Evolutionary conservation across 192 early-diverging fungal genomes (phyloP), one percentile per base, ranked within the genome.

Genomic region (Coemansia sp.): DNA sequence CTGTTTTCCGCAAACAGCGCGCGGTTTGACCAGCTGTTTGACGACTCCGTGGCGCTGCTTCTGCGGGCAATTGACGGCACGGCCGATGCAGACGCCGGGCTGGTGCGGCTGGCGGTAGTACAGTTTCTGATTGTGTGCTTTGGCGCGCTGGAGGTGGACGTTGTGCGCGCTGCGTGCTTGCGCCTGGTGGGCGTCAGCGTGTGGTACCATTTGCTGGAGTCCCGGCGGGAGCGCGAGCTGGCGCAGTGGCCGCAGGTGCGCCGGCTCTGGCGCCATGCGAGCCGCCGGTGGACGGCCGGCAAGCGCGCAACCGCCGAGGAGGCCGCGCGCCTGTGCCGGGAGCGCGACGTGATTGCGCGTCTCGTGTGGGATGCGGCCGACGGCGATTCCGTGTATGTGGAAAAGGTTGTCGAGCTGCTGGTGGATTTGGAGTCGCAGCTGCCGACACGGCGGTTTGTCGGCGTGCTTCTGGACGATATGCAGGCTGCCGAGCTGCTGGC

Each of bases 401-500:
- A 84, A 27, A 79, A 89, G 19, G 84, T 86, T 46, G 50, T 95
- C 9, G 93, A 97, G 69, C 81, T 99, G 15, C 55, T 99, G 35
- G 88, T 93, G 9, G 90, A 92, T 54, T 65, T 99, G 8, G 84
- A 87, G 49, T 81, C 90, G 14, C 95, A 97, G 71, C 68, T 97
- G 46, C 84, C 94, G 4, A 97, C 95, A 2, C 86, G 95, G n/a
- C 84, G 95, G 29, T 93, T 82, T 52, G 83, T 97, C 42, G 83
- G 88, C 57, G 70, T 83, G 2, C 45, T 99, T 5, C 54, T 99
- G 14, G 75, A 84, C 8, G 96, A 99, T 55, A 85, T 87, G 44
- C 83, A 92, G 32, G 63, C 95, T 26, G 59, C 83, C 1, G 74
- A 78, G 8, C 67, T 67, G 9, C 59, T 60, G 17, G 35, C 21